phyloP scores from a whole-genome alignment of 225 moss, liverwort and hornwort species.

The Sphagnum contortum region DNA sequence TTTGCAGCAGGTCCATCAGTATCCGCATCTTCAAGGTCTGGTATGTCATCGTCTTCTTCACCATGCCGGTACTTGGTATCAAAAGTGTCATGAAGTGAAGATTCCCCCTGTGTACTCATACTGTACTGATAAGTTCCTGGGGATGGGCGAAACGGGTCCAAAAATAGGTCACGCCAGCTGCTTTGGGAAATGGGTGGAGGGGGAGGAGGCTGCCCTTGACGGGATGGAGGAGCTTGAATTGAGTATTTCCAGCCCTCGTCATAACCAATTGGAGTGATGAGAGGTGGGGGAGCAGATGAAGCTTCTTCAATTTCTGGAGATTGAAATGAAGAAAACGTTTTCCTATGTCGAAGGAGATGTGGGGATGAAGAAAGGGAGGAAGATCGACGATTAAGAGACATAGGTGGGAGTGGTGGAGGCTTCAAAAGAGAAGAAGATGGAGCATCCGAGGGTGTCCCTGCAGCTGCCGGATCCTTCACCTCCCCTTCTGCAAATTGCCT shows the following conservation, averaged over 20 bases:
- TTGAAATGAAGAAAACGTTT: too few relatives aligned
- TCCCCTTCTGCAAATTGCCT: constrained; percentile 71
- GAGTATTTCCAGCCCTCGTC: constrained; percentile 43
- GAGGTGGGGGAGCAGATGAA: too few relatives aligned
- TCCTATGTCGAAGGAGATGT: constrained; percentile 12
- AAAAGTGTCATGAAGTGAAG: background rate
- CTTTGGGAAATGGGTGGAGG: constrained; percentile 12
- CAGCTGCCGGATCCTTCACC: constrained; percentile 30
- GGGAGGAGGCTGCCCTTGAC: background rate
- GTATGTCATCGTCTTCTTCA: constrained; percentile 14
- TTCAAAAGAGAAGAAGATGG: constrained; percentile 22
- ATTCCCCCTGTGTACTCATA: too few relatives aligned
- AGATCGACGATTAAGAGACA: constrained; percentile 18
- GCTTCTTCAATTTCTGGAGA: too few relatives aligned
- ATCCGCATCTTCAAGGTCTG: constrained; percentile 38
- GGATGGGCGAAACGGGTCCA: constrained; percentile 48
- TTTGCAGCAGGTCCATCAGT: constrained; percentile 1
- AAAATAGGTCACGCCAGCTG: constrained; percentile 57
- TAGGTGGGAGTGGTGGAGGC: background rate
- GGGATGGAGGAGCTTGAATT: constrained; percentile 1
- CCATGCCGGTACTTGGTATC: constrained; percentile 2
- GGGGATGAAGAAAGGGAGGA: constrained; percentile 38
- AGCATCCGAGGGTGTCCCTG: constrained; percentile 10
- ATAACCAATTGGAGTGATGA: constrained; percentile 6
- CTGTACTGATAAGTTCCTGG: constrained; percentile 6